Percentiles rank a stretch among this genome's conserved stretches.
Evolutionary conservation across 768 basidiomycete genomes (phyloP).

Genomic region (Lanmaoa pseudosensibilis): DNA sequence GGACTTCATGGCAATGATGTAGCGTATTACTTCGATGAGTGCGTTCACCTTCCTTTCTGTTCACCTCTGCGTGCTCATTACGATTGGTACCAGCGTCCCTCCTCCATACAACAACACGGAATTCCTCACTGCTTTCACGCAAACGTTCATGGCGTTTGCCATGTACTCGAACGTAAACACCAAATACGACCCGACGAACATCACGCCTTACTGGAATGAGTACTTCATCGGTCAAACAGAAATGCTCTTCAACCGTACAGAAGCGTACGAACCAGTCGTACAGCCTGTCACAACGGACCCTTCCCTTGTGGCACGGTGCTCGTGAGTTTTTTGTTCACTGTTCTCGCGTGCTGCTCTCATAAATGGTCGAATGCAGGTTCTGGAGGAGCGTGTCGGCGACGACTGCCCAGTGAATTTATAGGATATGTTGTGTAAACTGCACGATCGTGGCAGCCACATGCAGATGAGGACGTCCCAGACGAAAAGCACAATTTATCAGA

Average conservation of each 20-base stretch:
- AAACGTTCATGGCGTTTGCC: not conserved
- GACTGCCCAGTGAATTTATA: not conserved
- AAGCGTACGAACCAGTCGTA: not conserved
- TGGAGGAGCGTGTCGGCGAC: not conserved
- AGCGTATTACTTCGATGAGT: not conserved
- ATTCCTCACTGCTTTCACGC: not conserved
- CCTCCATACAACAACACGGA: not conserved
- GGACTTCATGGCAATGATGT: not conserved
- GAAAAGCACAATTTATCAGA: not conserved
- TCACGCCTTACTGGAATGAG: not conserved
- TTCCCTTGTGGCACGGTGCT: not conserved
- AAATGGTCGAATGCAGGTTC: not conserved
- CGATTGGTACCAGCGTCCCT: not conserved
- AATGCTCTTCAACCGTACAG: not conserved
- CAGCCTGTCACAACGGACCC: not conserved
- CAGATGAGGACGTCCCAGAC: not conserved
- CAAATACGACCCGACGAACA: not conserved
- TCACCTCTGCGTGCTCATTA: not conserved
- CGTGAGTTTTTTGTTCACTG: not conserved
- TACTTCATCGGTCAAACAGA: not conserved
- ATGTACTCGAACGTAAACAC: not conserved
- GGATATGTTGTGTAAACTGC: not conserved
- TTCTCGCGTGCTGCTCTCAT: not conserved
- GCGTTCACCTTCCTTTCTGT: not conserved
- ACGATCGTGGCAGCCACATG: not conserved